phyloP scores from a whole-genome alignment of 164 flowering plant genomes.

The Dillenia suffruticosa region DNA sequence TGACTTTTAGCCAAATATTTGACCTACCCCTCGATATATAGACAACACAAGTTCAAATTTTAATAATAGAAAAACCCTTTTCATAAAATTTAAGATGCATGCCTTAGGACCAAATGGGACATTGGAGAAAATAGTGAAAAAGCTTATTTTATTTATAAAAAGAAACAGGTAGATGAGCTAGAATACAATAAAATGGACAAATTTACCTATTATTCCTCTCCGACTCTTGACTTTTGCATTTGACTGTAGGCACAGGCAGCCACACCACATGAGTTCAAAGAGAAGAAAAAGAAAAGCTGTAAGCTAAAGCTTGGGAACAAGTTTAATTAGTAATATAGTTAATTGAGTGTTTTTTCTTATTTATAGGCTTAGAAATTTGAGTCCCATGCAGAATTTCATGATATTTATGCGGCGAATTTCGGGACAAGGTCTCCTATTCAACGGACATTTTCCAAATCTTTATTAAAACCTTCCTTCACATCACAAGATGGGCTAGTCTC shows the following conservation, averaged over 20 bases:
- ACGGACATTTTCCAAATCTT: constrained; percentile 20
- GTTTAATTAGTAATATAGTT: constrained; percentile 20
- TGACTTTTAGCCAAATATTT: too few relatives aligned
- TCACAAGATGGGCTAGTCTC: neutral
- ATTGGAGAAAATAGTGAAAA: too few relatives aligned
- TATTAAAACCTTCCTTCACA: neutral
- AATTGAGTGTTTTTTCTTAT: constrained; percentile 17
- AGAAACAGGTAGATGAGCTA: too few relatives aligned
- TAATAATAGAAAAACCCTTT: too few relatives aligned
- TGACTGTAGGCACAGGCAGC: neutral
- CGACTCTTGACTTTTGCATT: too few relatives aligned
- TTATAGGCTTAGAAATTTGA: neutral
- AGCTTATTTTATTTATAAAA: too few relatives aligned
- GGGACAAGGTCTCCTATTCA: constrained; percentile 28
- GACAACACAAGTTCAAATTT: too few relatives aligned
- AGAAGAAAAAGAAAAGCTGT: neutral
- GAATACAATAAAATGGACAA: too few relatives aligned
- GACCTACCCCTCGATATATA: too few relatives aligned
- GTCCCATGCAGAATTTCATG: constrained; percentile 17
- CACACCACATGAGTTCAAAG: neutral
- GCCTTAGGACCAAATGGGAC: too few relatives aligned
- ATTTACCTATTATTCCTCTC: too few relatives aligned
- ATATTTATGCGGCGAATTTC: constrained; percentile 23
- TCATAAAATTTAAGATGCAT: too few relatives aligned
- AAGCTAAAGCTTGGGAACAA: constrained; percentile 1